Percentiles rank a stretch among this genome's conserved stretches.
phyloP scores from a whole-genome alignment of 228 moss, liverwort and hornwort species.

The Sphagnum magellanicum region DNA sequence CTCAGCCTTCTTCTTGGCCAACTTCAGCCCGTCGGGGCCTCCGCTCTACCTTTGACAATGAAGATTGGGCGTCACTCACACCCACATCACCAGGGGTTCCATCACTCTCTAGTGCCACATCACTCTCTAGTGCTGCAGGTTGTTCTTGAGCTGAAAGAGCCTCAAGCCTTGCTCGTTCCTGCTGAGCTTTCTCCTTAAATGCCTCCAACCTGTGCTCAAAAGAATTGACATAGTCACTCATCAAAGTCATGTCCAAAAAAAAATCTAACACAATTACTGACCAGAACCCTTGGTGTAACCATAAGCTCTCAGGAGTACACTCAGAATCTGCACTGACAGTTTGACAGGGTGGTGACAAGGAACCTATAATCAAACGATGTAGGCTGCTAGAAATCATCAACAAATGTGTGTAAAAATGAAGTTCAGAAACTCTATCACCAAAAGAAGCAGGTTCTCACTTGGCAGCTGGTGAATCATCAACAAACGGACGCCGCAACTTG shows the following conservation, averaged over 20 bases:
- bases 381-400: no score
- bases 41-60: constrained; percentile 48
- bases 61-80: not conserved
- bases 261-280: not conserved
- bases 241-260: not conserved
- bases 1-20: no score
- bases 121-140: constrained; percentile 17
- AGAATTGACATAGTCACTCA: not conserved
- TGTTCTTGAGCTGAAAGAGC: constrained; percentile 2
- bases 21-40: constrained; percentile 41
- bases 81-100: constrained; percentile 14
- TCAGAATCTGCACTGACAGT: no score
- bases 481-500: constrained; percentile 67
- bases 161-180: constrained; percentile 24
- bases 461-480: constrained; percentile 54
- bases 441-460: constrained; percentile 29
- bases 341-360: no score
- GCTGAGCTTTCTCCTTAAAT: constrained; percentile 41
- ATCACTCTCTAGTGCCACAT: constrained; percentile 8
- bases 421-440: not conserved
- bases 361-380: no score
- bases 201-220: constrained; percentile 26
- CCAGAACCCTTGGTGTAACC: not conserved
- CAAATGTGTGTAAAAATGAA: no score
- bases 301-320: not conserved